These are phyloP conservation scores for Diatrype stigma DNA, from an alignment of 2,329 filamentous ascomycete species.

Conservation along the genomic window DNA sequence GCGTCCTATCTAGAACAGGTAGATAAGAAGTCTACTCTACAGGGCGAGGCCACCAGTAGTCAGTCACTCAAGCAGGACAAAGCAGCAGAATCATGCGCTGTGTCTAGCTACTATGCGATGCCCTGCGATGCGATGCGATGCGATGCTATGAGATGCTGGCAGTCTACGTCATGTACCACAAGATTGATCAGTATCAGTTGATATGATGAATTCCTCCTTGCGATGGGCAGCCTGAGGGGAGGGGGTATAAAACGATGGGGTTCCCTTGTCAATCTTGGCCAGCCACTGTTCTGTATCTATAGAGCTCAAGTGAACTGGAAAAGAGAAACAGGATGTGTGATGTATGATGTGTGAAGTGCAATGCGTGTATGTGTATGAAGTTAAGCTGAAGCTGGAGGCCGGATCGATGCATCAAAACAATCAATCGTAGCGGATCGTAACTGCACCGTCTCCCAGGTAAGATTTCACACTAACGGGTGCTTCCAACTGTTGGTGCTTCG, in stretches of 20 bases:
- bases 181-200: neutral
- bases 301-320: neutral
- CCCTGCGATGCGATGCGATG: neutral
- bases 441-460: neutral
- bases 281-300: neutral
- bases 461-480: neutral
- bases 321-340: neutral
- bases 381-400: neutral
- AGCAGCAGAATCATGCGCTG: neutral
- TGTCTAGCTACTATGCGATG: neutral
- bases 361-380: neutral
- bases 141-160: neutral
- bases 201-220: neutral
- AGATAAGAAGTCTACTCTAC: neutral
- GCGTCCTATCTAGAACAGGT: neutral
- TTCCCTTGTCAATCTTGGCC: neutral
- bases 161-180: slow-evolving; percentile 1
- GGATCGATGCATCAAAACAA: slow-evolving; percentile 1
- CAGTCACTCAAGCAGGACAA: neutral
- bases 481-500: neutral
- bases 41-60: neutral
- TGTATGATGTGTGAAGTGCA: neutral
- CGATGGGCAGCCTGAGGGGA: neutral
- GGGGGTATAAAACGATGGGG: neutral
- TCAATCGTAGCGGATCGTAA: neutral